Evolutionary conservation across 139 green algal genomes (phyloP).

Genomic region (Closterium sp.): DNA sequence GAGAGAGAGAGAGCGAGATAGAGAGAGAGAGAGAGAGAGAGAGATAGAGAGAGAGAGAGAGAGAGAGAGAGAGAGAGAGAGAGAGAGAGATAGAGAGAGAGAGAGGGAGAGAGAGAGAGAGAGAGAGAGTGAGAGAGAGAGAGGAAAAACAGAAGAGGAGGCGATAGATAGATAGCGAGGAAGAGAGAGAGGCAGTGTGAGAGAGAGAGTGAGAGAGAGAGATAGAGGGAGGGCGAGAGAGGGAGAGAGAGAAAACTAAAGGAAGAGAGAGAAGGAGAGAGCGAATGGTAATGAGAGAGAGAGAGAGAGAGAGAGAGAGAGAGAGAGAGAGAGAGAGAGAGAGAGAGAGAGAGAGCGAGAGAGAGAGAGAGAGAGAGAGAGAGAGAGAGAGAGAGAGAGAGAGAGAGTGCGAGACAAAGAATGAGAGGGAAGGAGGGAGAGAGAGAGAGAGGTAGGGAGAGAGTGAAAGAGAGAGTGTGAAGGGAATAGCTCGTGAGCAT

Average conservation of each 20-base stretch:
- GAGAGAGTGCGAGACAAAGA: neutral
- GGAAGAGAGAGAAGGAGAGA: too few relatives aligned
- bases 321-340: neutral
- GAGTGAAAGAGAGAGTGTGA: neutral
- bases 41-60: neutral
- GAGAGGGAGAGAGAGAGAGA: neutral
- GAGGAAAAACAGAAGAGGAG: neutral
- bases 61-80: neutral
- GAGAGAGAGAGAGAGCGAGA: neutral
- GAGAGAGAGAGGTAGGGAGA: neutral
- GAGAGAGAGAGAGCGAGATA: neutral
- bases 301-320: neutral
- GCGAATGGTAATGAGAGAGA: neutral
- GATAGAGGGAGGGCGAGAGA: neutral
- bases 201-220: conserved; percentile 5
- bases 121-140: neutral
- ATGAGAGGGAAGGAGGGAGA: neutral
- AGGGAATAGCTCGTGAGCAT: too few relatives aligned
- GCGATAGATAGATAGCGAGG: neutral
- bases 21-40: conserved; percentile 1
- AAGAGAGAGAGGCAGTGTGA: conserved; percentile 1
- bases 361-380: conserved; percentile 1
- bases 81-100: neutral
- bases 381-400: neutral
- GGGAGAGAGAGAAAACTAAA: conserved; percentile 7